Evolutionary conservation across 768 basidiomycete species (phyloP).

Genomic region (Fibroporia radiculosa): DNA sequence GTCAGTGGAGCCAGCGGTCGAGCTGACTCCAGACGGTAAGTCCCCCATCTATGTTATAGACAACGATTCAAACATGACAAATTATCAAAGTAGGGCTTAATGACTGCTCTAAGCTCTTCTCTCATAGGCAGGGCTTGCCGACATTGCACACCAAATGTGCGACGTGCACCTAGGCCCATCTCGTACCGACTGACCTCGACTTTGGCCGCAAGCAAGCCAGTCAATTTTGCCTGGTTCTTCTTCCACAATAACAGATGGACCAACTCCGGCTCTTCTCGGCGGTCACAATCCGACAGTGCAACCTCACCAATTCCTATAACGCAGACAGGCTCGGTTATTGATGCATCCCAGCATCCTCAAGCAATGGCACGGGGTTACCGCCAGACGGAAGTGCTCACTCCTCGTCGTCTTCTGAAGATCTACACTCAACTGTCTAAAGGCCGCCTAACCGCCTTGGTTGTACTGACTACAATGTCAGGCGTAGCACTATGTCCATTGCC

Average conservation of each 20-base stretch:
- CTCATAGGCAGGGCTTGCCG: constrained; percentile 5
- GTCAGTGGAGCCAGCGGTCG: too few species aligned
- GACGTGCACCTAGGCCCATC: constrained; percentile 2
- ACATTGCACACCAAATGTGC: constrained; percentile 6
- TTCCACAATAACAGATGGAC: constrained; percentile 55
- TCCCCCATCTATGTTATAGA: too few species aligned
- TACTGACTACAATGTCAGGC: constrained; percentile 84
- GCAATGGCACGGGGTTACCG: constrained; percentile 15
- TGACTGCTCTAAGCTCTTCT: neutral
- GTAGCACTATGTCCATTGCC: constrained; percentile 90
- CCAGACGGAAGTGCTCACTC: constrained; percentile 31
- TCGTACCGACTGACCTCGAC: constrained; percentile 12
- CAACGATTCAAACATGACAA: too few species aligned
- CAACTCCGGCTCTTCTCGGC: constrained; percentile 1
- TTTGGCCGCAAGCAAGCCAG: constrained; percentile 7
- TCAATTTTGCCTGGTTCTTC: constrained; percentile 49
- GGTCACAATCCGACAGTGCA: constrained; percentile 1
- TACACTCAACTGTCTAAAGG: constrained; percentile 83
- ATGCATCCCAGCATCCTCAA: constrained; percentile 9
- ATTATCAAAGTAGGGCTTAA: neutral
- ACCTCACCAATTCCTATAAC: constrained; percentile 1
- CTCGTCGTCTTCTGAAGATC: constrained; percentile 46
- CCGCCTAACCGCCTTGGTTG: constrained; percentile 75
- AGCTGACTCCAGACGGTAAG: too few species aligned
- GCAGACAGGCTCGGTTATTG: constrained; percentile 9